Conservation (phyloP, 768 basidiomycete genomes). For the Lentinula aciculospora region DNA sequence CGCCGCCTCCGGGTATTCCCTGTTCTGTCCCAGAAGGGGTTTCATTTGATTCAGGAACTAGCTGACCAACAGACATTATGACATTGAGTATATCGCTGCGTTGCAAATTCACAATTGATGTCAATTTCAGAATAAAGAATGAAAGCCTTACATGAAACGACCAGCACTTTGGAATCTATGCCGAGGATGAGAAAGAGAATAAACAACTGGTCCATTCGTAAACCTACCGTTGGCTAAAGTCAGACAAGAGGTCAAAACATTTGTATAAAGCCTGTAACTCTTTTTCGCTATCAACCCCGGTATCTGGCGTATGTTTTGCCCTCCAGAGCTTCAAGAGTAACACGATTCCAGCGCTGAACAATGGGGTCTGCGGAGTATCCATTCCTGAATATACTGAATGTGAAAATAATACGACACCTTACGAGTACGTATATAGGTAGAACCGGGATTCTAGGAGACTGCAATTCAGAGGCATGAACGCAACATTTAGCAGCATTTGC, state of each 20-base stretch:
- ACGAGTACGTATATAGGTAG: slow-evolving; percentile 9
- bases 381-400: neutral
- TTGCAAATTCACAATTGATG: neutral
- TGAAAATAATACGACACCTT: neutral
- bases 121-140: neutral
- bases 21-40: neutral
- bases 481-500: slow-evolving; percentile 39
- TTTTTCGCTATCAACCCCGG: slow-evolving; percentile 30
- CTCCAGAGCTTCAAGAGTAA: slow-evolving; percentile 45
- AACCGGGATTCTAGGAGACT: slow-evolving; percentile 18
- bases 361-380: neutral
- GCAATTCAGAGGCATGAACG: slow-evolving; percentile 46
- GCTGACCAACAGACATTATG: neutral
- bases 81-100: slow-evolving; percentile 1
- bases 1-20: neutral
- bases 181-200: neutral
- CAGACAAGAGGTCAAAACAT: slow-evolving; percentile 19
- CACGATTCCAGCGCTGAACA: slow-evolving; percentile 38
- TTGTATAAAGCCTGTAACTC: slow-evolving; percentile 48
- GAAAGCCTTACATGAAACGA: slow-evolving; percentile 36
- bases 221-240: neutral
- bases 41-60: neutral
- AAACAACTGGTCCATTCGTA: neutral
- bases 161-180: slow-evolving; percentile 42
- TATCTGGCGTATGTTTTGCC: slow-evolving; percentile 30